Percentiles rank a stretch among this genome's conserved stretches.
phyloP scores from a whole-genome alignment of 345 rosid genomes.

The Syzygium aromaticum region DNA sequence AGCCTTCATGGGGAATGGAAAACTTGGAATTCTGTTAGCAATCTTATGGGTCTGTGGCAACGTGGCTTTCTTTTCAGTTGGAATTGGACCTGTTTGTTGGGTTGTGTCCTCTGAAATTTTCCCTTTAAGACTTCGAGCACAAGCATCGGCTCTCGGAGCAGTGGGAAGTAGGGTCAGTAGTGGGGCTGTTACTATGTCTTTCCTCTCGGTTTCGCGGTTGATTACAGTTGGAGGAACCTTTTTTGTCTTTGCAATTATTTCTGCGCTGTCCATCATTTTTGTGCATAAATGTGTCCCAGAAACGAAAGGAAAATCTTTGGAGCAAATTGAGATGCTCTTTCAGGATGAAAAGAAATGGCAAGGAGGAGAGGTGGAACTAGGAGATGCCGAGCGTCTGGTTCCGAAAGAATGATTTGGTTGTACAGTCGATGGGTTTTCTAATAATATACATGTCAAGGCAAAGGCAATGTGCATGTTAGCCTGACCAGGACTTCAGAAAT shows the following conservation, averaged over 20 bases:
- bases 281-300: constrained; percentile 43
- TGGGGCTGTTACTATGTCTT: constrained; percentile 57
- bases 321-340: constrained; percentile 51
- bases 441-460: not conserved
- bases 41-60: constrained; percentile 39
- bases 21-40: constrained; percentile 25
- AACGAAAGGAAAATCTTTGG: constrained; percentile 63
- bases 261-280: constrained; percentile 34
- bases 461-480: constrained; percentile 2
- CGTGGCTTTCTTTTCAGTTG: constrained; percentile 59
- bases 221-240: constrained; percentile 59
- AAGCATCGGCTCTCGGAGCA: constrained; percentile 57
- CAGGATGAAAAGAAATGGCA: not conserved
- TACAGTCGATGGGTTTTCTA: not conserved
- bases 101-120: constrained; percentile 57
- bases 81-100: constrained; percentile 65
- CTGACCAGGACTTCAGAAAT: not conserved
- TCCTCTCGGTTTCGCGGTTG: constrained; percentile 41
- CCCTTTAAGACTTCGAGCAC: constrained; percentile 58
- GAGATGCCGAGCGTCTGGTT: not conserved
- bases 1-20: constrained; percentile 23
- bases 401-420: constrained; percentile 1
- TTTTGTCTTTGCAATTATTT: constrained; percentile 33
- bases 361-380: not conserved
- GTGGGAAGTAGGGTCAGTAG: constrained; percentile 55